Evolutionary conservation across 2,329 filamentous ascomycete species (phyloP).

Genomic region (Calonectria leucothoes): DNA sequence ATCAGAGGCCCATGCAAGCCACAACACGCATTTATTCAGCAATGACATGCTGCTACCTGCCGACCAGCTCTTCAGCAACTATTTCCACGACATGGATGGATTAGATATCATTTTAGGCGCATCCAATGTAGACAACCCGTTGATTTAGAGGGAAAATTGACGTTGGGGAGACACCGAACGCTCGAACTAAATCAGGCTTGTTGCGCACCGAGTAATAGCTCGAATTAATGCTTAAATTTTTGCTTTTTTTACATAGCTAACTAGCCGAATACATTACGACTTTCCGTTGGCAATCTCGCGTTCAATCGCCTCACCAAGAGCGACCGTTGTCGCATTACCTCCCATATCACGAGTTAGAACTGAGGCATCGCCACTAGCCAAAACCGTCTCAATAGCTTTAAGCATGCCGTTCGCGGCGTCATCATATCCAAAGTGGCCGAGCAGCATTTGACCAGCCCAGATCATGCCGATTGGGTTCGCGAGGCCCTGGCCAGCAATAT

Average conservation of each 20-base stretch:
- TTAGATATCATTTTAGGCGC: background rate
- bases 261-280: background rate
- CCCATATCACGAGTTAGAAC: conserved; percentile 48
- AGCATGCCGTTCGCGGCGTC: conserved; percentile 63
- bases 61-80: conserved; percentile 3
- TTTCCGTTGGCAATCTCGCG: background rate
- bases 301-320: conserved; percentile 35
- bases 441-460: conserved; percentile 76
- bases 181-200: background rate
- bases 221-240: background rate
- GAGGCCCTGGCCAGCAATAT: conserved; percentile 78
- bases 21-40: background rate
- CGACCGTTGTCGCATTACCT: conserved; percentile 40
- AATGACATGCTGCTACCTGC: conserved; percentile 10
- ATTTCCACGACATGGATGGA: background rate
- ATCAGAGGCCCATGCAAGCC: background rate
- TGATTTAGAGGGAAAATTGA: background rate
- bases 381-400: conserved; percentile 72
- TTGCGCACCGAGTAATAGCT: background rate
- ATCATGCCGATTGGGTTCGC: conserved; percentile 81
- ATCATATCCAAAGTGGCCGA: conserved; percentile 39
- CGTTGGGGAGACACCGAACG: background rate
- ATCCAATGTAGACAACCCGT: background rate
- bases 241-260: background rate
- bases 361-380: conserved; percentile 55